Percentiles rank a stretch among this genome's conserved stretches.
Conservation (phyloP, 257 asterid genomes). For the Phtheirospermum japonicum region DNA sequence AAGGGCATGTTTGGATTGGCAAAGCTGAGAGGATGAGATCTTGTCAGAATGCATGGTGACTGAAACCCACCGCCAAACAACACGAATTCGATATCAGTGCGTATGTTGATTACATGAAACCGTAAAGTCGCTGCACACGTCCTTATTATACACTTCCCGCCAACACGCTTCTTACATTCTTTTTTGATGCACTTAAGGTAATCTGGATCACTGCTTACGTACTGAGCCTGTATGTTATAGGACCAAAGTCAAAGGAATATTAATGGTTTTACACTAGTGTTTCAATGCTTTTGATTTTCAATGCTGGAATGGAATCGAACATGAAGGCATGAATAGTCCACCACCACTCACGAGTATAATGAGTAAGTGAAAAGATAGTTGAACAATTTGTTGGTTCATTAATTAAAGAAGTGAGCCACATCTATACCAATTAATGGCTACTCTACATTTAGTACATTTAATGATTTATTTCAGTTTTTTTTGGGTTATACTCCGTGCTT, state of each 20-base stretch:
- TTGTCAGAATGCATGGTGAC: slow-evolving; percentile 56
- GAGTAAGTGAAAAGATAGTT: too few relatives aligned
- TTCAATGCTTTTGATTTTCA: too few relatives aligned
- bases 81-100: slow-evolving; percentile 74
- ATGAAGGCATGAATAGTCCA: too few relatives aligned
- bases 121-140: slow-evolving; percentile 56
- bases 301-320: too few relatives aligned
- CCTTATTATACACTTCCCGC: slow-evolving; percentile 39
- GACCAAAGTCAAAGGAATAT: too few relatives aligned
- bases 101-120: slow-evolving; percentile 73
- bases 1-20: slow-evolving; percentile 65
- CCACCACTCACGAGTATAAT: too few relatives aligned
- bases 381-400: background rate
- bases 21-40: slow-evolving; percentile 39
- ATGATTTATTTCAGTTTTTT: too few relatives aligned
- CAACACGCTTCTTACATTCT: slow-evolving; percentile 41
- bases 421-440: too few relatives aligned
- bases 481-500: too few relatives aligned
- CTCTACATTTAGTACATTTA: too few relatives aligned
- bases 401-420: too few relatives aligned
- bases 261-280: too few relatives aligned
- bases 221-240: slow-evolving; percentile 92
- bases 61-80: slow-evolving; percentile 62
- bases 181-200: slow-evolving; percentile 52
- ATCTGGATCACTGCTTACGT: slow-evolving; percentile 57